Percentiles rank a stretch among this genome's conserved stretches.
Evolutionary conservation across 1,139 yeast species (phyloP).

Genomic region (Spencermartinsiella ligniputridi): DNA sequence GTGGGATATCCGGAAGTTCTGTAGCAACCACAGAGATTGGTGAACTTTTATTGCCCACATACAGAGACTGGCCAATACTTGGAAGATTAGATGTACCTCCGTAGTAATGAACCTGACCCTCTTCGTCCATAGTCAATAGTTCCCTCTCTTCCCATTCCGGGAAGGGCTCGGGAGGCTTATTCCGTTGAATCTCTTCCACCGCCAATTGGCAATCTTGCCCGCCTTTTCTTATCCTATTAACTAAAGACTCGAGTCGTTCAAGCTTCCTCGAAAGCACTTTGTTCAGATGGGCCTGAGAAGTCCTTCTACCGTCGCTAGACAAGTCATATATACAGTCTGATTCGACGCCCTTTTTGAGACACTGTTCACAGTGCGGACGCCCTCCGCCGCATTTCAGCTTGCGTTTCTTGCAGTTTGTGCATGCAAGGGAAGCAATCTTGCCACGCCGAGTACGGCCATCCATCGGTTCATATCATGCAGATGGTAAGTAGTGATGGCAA

Average conservation of each 20-base stretch:
- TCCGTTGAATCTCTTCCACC: slow-evolving; percentile 13
- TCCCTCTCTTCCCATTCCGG: slow-evolving; percentile 9
- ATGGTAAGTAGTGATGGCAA: too few relatives aligned
- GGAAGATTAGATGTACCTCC: slow-evolving; percentile 26
- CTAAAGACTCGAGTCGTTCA: slow-evolving; percentile 12
- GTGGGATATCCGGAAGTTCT: slow-evolving; percentile 13
- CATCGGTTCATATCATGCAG: too few relatives aligned
- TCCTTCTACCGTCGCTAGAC: slow-evolving; percentile 16
- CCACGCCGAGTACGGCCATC: slow-evolving; percentile 5
- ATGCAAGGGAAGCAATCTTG: slow-evolving; percentile 8
- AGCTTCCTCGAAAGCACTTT: slow-evolving; percentile 12
- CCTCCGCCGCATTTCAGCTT: slow-evolving; percentile 12
- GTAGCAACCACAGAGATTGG: not conserved
- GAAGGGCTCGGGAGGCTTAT: slow-evolving; percentile 5
- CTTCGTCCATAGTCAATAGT: slow-evolving; percentile 20
- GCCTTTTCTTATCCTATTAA: slow-evolving; percentile 13
- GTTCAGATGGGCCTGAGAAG: slow-evolving; percentile 15
- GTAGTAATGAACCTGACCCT: slow-evolving; percentile 24
- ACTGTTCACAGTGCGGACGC: slow-evolving; percentile 10
- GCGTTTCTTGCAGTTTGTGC: slow-evolving; percentile 10
- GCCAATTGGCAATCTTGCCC: slow-evolving; percentile 16
- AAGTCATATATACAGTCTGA: slow-evolving; percentile 11
- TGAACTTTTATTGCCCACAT: not conserved
- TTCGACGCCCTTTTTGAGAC: slow-evolving; percentile 6
- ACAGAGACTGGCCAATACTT: slow-evolving; percentile 12